Evolutionary conservation across 2,329 filamentous ascomycete genomes (phyloP).

Genomic region (Tolypocladium amazonense): DNA sequence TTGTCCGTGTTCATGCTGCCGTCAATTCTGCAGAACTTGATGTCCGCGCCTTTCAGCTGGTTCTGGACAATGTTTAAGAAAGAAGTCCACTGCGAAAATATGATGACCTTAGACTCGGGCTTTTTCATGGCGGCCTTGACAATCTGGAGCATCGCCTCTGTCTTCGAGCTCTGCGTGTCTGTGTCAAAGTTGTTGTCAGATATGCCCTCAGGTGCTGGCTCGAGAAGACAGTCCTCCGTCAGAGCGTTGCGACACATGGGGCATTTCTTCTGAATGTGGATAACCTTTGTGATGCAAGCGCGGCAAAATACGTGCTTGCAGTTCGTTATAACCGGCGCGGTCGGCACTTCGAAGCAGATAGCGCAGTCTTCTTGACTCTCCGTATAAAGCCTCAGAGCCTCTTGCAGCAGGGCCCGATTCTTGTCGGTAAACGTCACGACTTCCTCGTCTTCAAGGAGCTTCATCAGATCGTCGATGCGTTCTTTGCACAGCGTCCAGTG

Average conservation of each 20-base stretch:
- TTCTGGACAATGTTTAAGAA: constrained; percentile 64
- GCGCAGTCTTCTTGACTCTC: constrained; percentile 76
- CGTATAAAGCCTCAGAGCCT: constrained; percentile 64
- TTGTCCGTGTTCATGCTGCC: constrained; percentile 62
- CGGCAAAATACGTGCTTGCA: constrained; percentile 76
- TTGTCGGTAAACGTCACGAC: constrained; percentile 61
- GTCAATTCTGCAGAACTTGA: constrained; percentile 64
- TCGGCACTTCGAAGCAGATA: constrained; percentile 66
- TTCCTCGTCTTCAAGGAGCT: constrained; percentile 55
- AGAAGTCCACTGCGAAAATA: constrained; percentile 70
- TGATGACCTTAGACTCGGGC: constrained; percentile 54
- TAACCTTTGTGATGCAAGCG: constrained; percentile 62
- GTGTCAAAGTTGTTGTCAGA: constrained; percentile 45
- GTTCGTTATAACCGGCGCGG: constrained; percentile 68
- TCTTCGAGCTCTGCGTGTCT: constrained; percentile 67
- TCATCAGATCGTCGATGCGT: constrained; percentile 62
- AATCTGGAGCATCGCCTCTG: constrained; percentile 67
- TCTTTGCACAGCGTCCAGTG: constrained; percentile 77
- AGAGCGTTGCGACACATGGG: constrained; percentile 73
- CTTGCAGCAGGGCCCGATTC: constrained; percentile 62
- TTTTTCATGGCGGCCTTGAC: constrained; percentile 58
- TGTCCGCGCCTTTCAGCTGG: constrained; percentile 49
- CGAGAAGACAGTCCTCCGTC: constrained; percentile 47
- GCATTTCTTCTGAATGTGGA: constrained; percentile 68
- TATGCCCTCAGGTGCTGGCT: constrained; percentile 47